These are phyloP conservation scores for Mycena indigotica DNA, from an alignment of 768 basidiomycete genomes.

Conservation along the genomic window DNA sequence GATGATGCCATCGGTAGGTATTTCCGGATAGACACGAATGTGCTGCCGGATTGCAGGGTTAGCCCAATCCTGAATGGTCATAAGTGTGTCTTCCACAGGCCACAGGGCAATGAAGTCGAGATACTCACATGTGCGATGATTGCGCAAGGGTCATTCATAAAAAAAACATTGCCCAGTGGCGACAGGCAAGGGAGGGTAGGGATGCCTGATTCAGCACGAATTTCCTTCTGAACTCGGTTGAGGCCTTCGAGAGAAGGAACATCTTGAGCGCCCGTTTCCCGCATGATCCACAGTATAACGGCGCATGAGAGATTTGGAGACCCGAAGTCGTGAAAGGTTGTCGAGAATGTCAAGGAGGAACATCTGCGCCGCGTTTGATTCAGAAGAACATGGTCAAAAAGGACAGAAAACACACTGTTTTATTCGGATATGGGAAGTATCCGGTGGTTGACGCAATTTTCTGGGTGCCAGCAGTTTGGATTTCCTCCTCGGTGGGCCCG, in stretches of 20 bases:
- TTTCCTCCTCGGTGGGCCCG: too few species aligned
- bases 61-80: conserved; percentile 7
- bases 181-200: conserved; percentile 8
- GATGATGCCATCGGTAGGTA: conserved; percentile 5
- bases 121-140: conserved; percentile 15
- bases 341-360: conserved; percentile 25
- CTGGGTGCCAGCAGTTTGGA: background rate
- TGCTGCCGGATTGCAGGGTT: conserved; percentile 13
- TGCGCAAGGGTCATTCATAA: conserved; percentile 20
- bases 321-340: conserved; percentile 22
- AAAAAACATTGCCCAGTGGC: conserved; percentile 17
- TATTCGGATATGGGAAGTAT: conserved; percentile 5
- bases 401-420: background rate
- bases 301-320: conserved; percentile 20
- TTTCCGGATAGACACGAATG: conserved; percentile 22
- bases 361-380: conserved; percentile 15
- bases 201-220: background rate
- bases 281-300: conserved; percentile 22
- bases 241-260: conserved; percentile 22
- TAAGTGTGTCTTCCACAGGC: background rate
- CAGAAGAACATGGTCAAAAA: background rate
- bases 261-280: conserved; percentile 18
- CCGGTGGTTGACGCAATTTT: background rate
- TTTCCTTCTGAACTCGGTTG: background rate
- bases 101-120: background rate